Evolutionary conservation across 2,329 filamentous ascomycete species (phyloP).

Genomic region (Anisogramma anomala): DNA sequence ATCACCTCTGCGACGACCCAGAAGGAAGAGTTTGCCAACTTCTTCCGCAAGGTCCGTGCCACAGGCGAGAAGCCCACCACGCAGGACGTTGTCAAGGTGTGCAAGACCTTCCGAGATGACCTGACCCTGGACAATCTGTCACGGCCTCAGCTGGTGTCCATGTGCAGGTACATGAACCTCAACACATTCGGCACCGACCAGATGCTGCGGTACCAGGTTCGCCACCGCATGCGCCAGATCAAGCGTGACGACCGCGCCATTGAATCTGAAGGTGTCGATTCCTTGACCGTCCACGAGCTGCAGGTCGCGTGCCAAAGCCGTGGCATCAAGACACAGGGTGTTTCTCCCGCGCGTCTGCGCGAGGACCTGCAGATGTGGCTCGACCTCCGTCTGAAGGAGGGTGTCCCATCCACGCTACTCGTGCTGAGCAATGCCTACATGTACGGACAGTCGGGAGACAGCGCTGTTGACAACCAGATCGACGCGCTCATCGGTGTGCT

Average conservation of each 20-base stretch:
- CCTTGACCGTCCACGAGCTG: constrained; percentile 82
- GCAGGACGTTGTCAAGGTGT: constrained; percentile 94
- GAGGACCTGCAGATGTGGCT: constrained; percentile 91
- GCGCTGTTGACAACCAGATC: constrained; percentile 81
- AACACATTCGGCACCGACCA: constrained; percentile 95
- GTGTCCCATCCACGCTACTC: constrained; percentile 89
- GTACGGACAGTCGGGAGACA: constrained; percentile 67
- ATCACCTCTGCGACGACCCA: constrained; percentile 74
- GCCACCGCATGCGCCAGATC: constrained; percentile 97
- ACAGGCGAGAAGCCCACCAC: constrained; percentile 83
- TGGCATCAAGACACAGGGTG: constrained; percentile 82
- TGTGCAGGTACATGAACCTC: constrained; percentile 97
- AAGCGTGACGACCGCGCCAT: constrained; percentile 96
- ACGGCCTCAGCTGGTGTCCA: constrained; percentile 86
- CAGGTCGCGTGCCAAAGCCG: constrained; percentile 86
- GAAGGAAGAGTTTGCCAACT: constrained; percentile 87
- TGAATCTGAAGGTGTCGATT: constrained; percentile 84
- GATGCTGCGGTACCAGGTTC: constrained; percentile 94
- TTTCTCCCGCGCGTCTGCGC: constrained; percentile 77
- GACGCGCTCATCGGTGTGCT: constrained; percentile 87
- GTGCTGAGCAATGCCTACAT: constrained; percentile 97
- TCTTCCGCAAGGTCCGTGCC: constrained; percentile 90
- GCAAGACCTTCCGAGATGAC: constrained; percentile 98
- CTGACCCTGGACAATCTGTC: constrained; percentile 94
- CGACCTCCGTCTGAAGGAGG: constrained; percentile 82